Evolutionary conservation across 805 yeast species (phyloP), one percentile per base, ranked within the genome.

Genomic region (Wickerhamomyces xylosicus): DNA sequence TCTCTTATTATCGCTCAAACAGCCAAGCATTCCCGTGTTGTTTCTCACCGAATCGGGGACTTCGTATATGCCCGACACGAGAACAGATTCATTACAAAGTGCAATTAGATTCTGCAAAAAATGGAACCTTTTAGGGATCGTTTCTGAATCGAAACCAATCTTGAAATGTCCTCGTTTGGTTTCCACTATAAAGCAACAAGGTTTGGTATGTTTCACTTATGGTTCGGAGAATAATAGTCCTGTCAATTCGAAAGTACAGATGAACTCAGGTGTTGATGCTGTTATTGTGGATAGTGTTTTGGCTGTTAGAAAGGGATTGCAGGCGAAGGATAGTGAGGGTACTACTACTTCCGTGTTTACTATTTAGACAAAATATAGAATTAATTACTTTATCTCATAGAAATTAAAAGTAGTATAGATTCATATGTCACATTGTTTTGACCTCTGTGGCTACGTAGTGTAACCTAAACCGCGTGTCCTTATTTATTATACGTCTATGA

Each of bases 201-300:
- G 97, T 0, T 69, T 90, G 46, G 96, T 89, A 11, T 89, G 96
- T 60, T 90, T 90, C 41, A 85, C 96, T 0, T 90, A 90, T 51
- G 97, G 97, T 21, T 70, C 73, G 1, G 69, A 72, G 55, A 90
- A 90, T 58, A 90, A 90, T 52, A 77, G 76, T 28, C 95, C 97
- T 0, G 86, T 75, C 41, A 77, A 78, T 44, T 87, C 95, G 21
- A 78, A 77, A 48, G 64, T 83, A 41, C 96, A 90, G 59, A 80
- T 90, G 80, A 77, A 76, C 46, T 89, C 94, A 3, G 97, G 97
- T 8, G 95, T 90, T 11, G 97, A 90, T 66, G 98, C 98, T 0
- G 97, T 90, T n/a, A 90, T 90, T 61, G 97, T 85, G 3, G 97
- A 90, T 60, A 79, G 85, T 40, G 97, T 90, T 2, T 67, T 89